Evolutionary conservation across 495 filamentous ascomycete species (phyloP).

Genomic region (Penicillium paxilli): DNA sequence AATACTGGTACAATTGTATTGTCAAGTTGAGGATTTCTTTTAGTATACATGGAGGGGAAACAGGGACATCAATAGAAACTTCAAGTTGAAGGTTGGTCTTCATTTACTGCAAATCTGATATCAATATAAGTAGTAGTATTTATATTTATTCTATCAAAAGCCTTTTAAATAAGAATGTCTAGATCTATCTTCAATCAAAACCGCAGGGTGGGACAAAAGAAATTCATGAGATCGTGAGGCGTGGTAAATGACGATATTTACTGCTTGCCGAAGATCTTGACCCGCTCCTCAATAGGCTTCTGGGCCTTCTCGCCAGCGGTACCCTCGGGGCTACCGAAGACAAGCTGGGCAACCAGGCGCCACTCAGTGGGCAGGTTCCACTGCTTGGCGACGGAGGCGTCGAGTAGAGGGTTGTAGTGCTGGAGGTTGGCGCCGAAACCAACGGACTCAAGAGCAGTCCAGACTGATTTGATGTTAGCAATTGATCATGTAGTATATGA

Average conservation of each 20-base stretch:
- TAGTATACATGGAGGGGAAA: too few relatives aligned
- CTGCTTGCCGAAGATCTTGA: slow-evolving; percentile 25
- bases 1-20: too few relatives aligned
- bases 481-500: background rate
- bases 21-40: too few relatives aligned
- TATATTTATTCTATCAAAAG: background rate
- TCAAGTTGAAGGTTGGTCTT: too few relatives aligned
- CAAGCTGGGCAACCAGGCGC: slow-evolving; percentile 50
- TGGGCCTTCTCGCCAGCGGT: slow-evolving; percentile 18
- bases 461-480: slow-evolving; percentile 32
- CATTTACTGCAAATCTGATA: background rate
- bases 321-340: slow-evolving; percentile 48
- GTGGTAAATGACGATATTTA: slow-evolving; percentile 1
- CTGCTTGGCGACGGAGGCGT: slow-evolving; percentile 40
- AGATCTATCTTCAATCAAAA: background rate
- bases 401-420: slow-evolving; percentile 56
- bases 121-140: background rate
- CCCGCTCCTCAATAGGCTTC: slow-evolving; percentile 23
- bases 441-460: slow-evolving; percentile 51
- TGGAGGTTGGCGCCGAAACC: slow-evolving; percentile 57
- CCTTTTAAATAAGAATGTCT: background rate
- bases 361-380: slow-evolving; percentile 49
- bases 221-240: slow-evolving; percentile 6
- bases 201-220: background rate
- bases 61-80: too few relatives aligned